Evolutionary conservation across 768 basidiomycete species (phyloP).

Genomic region (Myochromella boudieri): DNA sequence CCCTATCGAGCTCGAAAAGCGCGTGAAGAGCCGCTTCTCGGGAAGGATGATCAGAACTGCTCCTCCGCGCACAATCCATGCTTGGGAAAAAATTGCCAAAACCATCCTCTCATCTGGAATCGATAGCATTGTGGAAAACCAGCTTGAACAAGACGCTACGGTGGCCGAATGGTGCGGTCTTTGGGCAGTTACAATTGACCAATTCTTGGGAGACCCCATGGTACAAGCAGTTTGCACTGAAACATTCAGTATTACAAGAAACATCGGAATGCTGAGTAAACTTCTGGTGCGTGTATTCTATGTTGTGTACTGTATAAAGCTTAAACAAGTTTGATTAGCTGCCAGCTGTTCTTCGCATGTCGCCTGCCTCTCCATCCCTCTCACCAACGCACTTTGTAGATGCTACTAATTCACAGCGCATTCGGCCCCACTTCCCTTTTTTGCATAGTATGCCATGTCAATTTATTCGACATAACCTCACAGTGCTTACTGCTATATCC

Average conservation of each 20-base stretch:
- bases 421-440: constrained; percentile 50
- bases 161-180: constrained; percentile 55
- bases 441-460: constrained; percentile 51
- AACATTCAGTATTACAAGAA: constrained; percentile 59
- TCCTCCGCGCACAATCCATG: constrained; percentile 48
- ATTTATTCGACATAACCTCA: background rate
- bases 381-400: constrained; percentile 40
- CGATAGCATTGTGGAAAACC: constrained; percentile 12
- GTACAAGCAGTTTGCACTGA: constrained; percentile 52
- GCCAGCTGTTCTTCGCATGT: constrained; percentile 43
- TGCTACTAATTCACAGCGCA: constrained; percentile 52
- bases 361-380: constrained; percentile 53
- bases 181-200: constrained; percentile 61
- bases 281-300: constrained; percentile 52
- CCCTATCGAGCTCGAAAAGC: constrained; percentile 87
- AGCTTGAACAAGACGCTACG: constrained; percentile 19
- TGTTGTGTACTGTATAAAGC: background rate
- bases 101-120: constrained; percentile 39
- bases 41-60: constrained; percentile 83
- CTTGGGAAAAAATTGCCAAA: constrained; percentile 53
- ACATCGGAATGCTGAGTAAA: constrained; percentile 56
- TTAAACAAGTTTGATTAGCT: constrained; percentile 34
- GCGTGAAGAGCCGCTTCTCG: constrained; percentile 97
- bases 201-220: constrained; percentile 49
- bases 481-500: constrained; percentile 2